Percentiles rank a stretch among this genome's conserved stretches.
Conservation (phyloP, 2,329 filamentous ascomycete genomes). For the Nemania sp. region DNA sequence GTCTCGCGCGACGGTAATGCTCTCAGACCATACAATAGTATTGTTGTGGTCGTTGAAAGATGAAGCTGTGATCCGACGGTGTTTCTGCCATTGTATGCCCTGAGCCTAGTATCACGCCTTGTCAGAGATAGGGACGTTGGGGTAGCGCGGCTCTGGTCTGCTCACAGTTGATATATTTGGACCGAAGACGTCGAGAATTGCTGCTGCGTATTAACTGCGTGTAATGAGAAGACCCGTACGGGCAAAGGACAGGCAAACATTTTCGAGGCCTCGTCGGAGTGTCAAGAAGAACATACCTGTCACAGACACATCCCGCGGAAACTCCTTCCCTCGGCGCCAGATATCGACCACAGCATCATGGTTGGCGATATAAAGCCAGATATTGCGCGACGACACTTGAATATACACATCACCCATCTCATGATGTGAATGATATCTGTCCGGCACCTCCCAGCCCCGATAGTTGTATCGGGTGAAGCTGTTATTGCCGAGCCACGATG, state of each 20-base stretch:
- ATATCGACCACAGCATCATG: constrained; percentile 24
- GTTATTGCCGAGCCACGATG: constrained; percentile 36
- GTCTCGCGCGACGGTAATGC: constrained; percentile 29
- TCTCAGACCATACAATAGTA: constrained; percentile 39
- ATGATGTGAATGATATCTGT: constrained; percentile 27
- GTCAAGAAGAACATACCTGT: constrained; percentile 5
- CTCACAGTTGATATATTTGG: constrained; percentile 31
- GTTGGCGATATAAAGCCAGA: constrained; percentile 28
- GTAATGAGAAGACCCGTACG: too few species aligned
- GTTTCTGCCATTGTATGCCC: constrained; percentile 29
- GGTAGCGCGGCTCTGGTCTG: too few species aligned
- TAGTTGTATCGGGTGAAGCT: constrained; percentile 35
- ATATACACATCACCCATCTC: constrained; percentile 32
- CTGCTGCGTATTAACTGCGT: neutral
- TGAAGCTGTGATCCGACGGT: constrained; percentile 33
- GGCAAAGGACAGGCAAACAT: neutral
- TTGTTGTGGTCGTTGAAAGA: constrained; percentile 41
- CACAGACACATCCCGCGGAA: constrained; percentile 26
- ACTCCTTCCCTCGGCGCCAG: constrained; percentile 25
- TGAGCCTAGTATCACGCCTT: constrained; percentile 7
- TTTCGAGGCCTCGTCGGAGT: neutral
- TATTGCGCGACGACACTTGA: constrained; percentile 27
- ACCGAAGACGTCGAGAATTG: constrained; percentile 27
- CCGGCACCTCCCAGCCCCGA: constrained; percentile 32
- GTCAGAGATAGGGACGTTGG: neutral